Conservation (phyloP, 805 yeast species). For the Wilhelminamyces savonicus region DNA sequence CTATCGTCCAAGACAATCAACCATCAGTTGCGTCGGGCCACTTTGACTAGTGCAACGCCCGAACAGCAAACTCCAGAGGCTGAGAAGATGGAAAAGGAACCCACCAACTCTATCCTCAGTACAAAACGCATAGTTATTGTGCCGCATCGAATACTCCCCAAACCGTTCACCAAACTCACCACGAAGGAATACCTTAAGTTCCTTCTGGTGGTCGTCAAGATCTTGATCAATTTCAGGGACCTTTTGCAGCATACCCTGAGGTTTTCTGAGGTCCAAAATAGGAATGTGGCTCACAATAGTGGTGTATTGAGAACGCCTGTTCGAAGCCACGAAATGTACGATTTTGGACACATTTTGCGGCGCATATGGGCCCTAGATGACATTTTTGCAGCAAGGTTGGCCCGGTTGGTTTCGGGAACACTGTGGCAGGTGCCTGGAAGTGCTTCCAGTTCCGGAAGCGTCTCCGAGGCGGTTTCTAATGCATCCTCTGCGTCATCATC, state of each 20-base stretch:
- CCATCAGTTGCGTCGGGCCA: slow-evolving; percentile 7
- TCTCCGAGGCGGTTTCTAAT: no score
- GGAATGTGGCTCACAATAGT: not conserved
- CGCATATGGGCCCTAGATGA: no score
- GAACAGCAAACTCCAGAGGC: not conserved
- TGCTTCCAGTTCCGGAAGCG: no score
- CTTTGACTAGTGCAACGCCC: not conserved
- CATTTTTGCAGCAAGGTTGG: no score
- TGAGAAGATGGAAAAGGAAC: not conserved
- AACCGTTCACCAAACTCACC: slow-evolving; percentile 32
- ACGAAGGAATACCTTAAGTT: slow-evolving; percentile 32
- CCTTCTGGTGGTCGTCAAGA: slow-evolving; percentile 30
- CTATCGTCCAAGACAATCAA: slow-evolving; percentile 11
- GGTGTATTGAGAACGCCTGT: not conserved
- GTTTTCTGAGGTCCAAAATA: not conserved
- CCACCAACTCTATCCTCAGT: not conserved
- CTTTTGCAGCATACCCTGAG: no score
- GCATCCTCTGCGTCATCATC: no score
- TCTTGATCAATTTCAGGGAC: slow-evolving; percentile 27
- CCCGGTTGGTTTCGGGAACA: no score
- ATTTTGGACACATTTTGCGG: no score
- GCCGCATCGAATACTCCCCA: slow-evolving; percentile 36
- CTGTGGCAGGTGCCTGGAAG: no score
- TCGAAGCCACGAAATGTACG: not conserved
- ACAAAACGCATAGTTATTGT: slow-evolving; percentile 26